phyloP scores from a whole-genome alignment of 345 rosid species.

The Brassica cretica region DNA sequence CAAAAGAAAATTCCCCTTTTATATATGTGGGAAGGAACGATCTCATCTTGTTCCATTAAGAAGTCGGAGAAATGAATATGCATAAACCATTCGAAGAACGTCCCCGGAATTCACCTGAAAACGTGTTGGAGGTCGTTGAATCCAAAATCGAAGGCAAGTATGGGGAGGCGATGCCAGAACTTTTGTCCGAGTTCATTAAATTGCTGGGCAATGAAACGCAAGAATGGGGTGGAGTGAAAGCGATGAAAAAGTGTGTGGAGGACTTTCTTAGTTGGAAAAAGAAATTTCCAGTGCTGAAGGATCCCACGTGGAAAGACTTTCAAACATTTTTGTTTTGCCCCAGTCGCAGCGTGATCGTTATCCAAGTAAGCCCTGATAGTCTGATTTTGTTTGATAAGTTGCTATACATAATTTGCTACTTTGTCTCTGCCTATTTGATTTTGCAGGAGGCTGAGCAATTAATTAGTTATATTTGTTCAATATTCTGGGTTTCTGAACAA shows the following conservation, averaged over 20 bases:
- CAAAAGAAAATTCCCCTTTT: too few relatives aligned
- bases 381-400: neutral
- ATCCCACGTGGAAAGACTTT: neutral
- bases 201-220: neutral
- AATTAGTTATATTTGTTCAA: too few relatives aligned
- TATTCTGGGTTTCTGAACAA: too few relatives aligned
- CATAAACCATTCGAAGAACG: neutral
- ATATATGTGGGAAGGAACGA: neutral
- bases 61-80: neutral
- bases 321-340: neutral
- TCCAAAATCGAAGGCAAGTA: neutral
- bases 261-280: neutral
- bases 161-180: neutral
- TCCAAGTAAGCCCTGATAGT: neutral
- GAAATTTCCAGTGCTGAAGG: neutral
- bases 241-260: neutral
- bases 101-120: neutral
- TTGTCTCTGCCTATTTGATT: too few relatives aligned
- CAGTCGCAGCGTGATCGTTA: neutral
- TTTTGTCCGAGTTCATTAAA: neutral
- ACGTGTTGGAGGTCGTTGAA: neutral
- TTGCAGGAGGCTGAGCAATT: too few relatives aligned
- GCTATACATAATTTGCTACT: too few relatives aligned
- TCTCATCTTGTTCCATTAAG: neutral
- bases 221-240: neutral